Conservation (phyloP, 495 filamentous ascomycete genomes). For the Trypethelium eluteriae region DNA sequence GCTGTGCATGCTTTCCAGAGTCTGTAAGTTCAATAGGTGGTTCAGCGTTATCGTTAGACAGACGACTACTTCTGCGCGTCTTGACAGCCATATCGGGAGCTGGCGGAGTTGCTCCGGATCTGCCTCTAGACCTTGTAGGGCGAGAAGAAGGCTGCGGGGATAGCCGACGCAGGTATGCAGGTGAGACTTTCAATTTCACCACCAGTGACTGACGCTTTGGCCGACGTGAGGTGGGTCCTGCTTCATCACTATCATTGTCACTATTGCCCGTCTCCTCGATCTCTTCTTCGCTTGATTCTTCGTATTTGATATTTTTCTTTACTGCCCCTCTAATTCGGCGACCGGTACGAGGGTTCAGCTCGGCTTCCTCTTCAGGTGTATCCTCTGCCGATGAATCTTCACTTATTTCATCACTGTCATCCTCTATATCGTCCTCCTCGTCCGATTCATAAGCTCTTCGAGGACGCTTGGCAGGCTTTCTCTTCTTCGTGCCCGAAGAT, state of each 20-base stretch:
- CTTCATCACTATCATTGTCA: slow-evolving; percentile 4
- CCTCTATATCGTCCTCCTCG: slow-evolving; percentile 62
- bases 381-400: slow-evolving; percentile 57
- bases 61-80: slow-evolving; percentile 51
- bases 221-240: slow-evolving; percentile 4
- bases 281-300: slow-evolving; percentile 37
- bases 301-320: slow-evolving; percentile 41
- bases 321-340: slow-evolving; percentile 59
- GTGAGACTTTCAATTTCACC: slow-evolving; percentile 31
- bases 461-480: slow-evolving; percentile 44
- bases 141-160: slow-evolving; percentile 15
- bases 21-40: slow-evolving; percentile 61
- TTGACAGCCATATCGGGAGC: slow-evolving; percentile 27
- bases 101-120: slow-evolving; percentile 18
- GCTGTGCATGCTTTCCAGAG: slow-evolving; percentile 65
- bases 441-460: slow-evolving; percentile 41
- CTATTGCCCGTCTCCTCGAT: slow-evolving; percentile 31
- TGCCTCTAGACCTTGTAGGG: background rate
- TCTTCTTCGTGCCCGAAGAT: slow-evolving; percentile 37
- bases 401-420: slow-evolving; percentile 45
- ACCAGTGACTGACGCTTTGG: slow-evolving; percentile 28
- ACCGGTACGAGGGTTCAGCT: slow-evolving; percentile 61
- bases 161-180: slow-evolving; percentile 7
- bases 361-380: slow-evolving; percentile 56
- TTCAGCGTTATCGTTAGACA: slow-evolving; percentile 50